A percentile compares a stretch with the other conserved stretches of the same genome.
Conservation (phyloP, 2,329 filamentous ascomycete genomes). For the Xylaria sp. region DNA sequence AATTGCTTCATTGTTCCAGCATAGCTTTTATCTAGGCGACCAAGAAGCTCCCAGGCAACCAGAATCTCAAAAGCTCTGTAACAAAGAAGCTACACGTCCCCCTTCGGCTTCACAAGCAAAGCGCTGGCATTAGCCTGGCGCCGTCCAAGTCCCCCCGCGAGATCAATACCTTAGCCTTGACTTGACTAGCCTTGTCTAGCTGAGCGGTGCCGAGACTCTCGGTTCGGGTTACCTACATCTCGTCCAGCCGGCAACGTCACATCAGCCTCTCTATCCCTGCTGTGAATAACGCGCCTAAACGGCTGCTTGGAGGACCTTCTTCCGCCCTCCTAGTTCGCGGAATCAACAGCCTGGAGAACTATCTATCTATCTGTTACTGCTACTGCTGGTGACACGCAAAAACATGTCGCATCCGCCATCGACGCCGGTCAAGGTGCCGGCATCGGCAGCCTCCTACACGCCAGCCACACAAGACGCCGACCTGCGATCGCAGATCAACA, state of each 20-base stretch:
- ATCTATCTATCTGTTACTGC: too few species aligned
- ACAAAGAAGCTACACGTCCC: neutral
- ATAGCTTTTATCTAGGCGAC: slow-evolving; percentile 7
- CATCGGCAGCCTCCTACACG: slow-evolving; percentile 69
- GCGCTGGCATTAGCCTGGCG: neutral
- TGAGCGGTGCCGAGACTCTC: neutral
- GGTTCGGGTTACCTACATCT: neutral
- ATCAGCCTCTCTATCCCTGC: neutral
- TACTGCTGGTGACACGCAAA: slow-evolving; percentile 25
- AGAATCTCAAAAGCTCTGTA: neutral
- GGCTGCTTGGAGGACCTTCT: slow-evolving; percentile 4
- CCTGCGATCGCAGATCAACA: slow-evolving; percentile 71
- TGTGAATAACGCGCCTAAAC: neutral
- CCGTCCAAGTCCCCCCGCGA: slow-evolving; percentile 1
- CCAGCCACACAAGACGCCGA: slow-evolving; percentile 71
- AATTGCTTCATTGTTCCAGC: slow-evolving; percentile 18
- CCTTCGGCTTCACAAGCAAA: slow-evolving; percentile 10
- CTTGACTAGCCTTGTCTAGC: neutral
- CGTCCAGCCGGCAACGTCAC: neutral
- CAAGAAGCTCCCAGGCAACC: neutral
- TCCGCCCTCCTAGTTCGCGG: neutral
- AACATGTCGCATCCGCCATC: slow-evolving; percentile 60
- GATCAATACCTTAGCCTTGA: neutral
- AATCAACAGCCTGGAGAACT: neutral
- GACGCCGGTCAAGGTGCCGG: slow-evolving; percentile 70